Percentiles rank a stretch among this genome's conserved stretches.
Evolutionary conservation across 805 yeast genomes (phyloP).

Genomic region (Pichia ethanolica): DNA sequence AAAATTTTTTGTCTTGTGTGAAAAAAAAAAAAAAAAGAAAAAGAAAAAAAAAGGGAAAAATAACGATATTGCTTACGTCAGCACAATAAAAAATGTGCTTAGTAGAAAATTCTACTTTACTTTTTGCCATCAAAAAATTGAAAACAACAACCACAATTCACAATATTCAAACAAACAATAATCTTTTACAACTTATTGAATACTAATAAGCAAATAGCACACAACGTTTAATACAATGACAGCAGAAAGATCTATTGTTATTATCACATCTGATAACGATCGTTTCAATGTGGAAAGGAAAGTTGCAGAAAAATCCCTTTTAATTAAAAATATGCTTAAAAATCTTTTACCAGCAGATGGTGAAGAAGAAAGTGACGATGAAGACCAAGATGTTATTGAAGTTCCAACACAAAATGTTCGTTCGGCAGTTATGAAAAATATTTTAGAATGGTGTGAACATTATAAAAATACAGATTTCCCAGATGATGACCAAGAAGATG

Average conservation of each 20-base stretch:
- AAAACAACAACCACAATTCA: too few species aligned
- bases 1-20: too few species aligned
- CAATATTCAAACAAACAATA: too few species aligned
- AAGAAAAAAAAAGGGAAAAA: too few species aligned
- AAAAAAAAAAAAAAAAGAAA: too few species aligned
- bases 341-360: slow-evolving; percentile 43
- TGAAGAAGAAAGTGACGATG: slow-evolving; percentile 29
- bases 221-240: slow-evolving; percentile 7
- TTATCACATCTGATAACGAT: slow-evolving; percentile 78
- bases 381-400: slow-evolving; percentile 40
- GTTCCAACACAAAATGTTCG: slow-evolving; percentile 90
- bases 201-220: too few species aligned
- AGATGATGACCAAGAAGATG: slow-evolving; percentile 75
- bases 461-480: slow-evolving; percentile 76
- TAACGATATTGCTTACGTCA: too few species aligned
- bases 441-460: slow-evolving; percentile 95
- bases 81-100: too few species aligned
- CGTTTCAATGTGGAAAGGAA: slow-evolving; percentile 66
- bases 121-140: too few species aligned
- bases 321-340: slow-evolving; percentile 79
- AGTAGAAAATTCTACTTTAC: too few species aligned
- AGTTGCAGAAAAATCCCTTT: slow-evolving; percentile 80
- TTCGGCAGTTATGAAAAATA: slow-evolving; percentile 78
- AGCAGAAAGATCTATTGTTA: slow-evolving; percentile 23
- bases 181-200: too few species aligned